phyloP scores from a whole-genome alignment of 1,284 basidiomycete species.

The Amylostereum chailletii region DNA sequence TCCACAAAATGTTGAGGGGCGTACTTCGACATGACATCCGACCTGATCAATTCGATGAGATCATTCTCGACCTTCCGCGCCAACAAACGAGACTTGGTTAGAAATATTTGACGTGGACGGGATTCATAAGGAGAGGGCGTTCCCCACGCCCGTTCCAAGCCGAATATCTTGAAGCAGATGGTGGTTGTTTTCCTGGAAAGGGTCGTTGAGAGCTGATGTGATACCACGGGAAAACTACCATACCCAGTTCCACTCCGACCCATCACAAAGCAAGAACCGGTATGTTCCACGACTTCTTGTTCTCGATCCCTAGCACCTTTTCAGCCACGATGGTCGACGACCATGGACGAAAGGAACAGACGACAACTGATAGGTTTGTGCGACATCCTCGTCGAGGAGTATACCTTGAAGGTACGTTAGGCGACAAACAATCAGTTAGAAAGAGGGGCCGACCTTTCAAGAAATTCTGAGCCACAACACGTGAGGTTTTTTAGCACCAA shows the following conservation, averaged over 20 bases:
- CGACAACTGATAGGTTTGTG: too few relatives aligned
- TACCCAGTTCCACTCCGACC: slow-evolving; percentile 66
- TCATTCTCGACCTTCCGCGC: slow-evolving; percentile 53
- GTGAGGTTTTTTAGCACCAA: too few relatives aligned
- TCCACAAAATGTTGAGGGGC: neutral
- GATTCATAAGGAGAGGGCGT: slow-evolving; percentile 20
- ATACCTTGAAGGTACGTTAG: too few relatives aligned
- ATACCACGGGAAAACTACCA: slow-evolving; percentile 2
- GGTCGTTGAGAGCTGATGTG: neutral
- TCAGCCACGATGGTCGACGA: too few relatives aligned
- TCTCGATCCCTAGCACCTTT: slow-evolving; percentile 34
- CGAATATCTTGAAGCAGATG: slow-evolving; percentile 57
- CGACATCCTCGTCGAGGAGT: too few relatives aligned
- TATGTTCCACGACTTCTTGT: slow-evolving; percentile 45
- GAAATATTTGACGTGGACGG: slow-evolving; percentile 53
- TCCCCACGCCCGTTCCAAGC: slow-evolving; percentile 40
- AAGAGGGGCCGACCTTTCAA: too few relatives aligned
- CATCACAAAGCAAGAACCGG: slow-evolving; percentile 52
- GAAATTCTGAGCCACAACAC: too few relatives aligned
- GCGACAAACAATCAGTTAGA: too few relatives aligned
- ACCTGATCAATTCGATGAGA: slow-evolving; percentile 36
- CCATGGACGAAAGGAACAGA: too few relatives aligned
- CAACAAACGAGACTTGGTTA: slow-evolving; percentile 53
- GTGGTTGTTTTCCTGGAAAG: slow-evolving; percentile 54
- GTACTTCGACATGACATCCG: slow-evolving; percentile 4